Evolutionary conservation across 192 early-diverging fungal species (phyloP).

Genomic region (Coemansia asiatica): DNA sequence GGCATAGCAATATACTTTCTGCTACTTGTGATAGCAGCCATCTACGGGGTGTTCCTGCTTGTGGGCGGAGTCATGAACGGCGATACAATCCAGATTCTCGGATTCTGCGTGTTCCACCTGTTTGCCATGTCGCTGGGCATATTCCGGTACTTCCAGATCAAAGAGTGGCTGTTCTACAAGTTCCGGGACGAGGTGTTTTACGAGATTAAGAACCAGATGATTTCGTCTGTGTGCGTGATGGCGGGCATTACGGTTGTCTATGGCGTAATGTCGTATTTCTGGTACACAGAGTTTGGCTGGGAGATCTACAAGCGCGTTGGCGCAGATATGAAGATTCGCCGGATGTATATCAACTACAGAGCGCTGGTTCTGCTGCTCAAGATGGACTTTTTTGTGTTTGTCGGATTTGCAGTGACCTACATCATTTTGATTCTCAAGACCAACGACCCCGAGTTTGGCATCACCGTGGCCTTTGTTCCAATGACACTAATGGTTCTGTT

Average conservation of each 20-base stretch:
- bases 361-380: slow-evolving; percentile 54
- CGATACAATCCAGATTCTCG: slow-evolving; percentile 54
- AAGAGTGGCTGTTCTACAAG: slow-evolving; percentile 26
- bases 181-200: slow-evolving; percentile 20
- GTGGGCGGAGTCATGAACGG: slow-evolving; percentile 48
- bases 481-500: slow-evolving; percentile 44
- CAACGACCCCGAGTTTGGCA: slow-evolving; percentile 52
- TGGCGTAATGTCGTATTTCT: slow-evolving; percentile 44
- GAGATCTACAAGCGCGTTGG: slow-evolving; percentile 59
- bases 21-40: slow-evolving; percentile 38
- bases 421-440: slow-evolving; percentile 61
- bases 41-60: slow-evolving; percentile 47
- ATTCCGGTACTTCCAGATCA: slow-evolving; percentile 53
- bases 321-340: slow-evolving; percentile 55
- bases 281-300: slow-evolving; percentile 59
- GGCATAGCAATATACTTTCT: slow-evolving; percentile 56
- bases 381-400: slow-evolving; percentile 55
- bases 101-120: slow-evolving; percentile 50
- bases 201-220: slow-evolving; percentile 27
- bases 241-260: slow-evolving; percentile 36
- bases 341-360: slow-evolving; percentile 58
- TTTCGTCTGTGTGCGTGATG: slow-evolving; percentile 37
- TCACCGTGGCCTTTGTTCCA: slow-evolving; percentile 50
- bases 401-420: slow-evolving; percentile 57
- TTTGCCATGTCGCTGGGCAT: slow-evolving; percentile 52